Evolutionary conservation across 2,329 filamentous ascomycete species (phyloP), one percentile per base, ranked within the genome.

Genomic region (Neocucurbitaria cava): DNA sequence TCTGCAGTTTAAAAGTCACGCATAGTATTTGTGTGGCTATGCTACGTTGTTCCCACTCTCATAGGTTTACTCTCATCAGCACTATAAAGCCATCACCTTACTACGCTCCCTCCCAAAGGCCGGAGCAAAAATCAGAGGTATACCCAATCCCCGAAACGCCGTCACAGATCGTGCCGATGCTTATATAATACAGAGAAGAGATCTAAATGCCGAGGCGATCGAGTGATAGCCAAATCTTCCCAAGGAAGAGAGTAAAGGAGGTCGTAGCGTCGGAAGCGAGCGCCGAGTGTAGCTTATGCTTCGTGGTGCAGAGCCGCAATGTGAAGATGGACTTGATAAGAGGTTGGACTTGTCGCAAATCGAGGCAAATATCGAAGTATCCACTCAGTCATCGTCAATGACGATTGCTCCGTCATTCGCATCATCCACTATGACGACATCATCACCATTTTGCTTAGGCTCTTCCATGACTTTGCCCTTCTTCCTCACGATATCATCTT

Each of bases 1-100:
- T 92, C 89, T 73, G 90, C 89, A 46, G 65, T 78, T 4, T 74
- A 56, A 56, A n/a, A 11, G n/a, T 28, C 15, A 13, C 5, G 6
- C 13, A 47, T 18, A 38, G 36, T 44, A 36, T 23, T 42, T 24
- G 36, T 24, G 18, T 23, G 31, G 15, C 38, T 35, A 30, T 35
- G 11, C 26, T 40, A 35, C 15, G 31, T 15, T 35, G 15, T 4
- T 2, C 13, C 31, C 31, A 21, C 20, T n/a, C 46, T n/a, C 9
- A n/a, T 35, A 4, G 31, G 31, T 15, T 8, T 5, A 3, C 15
- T 17, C 5, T 17, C n/a, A n/a, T 35, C 3, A 15, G n/a, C 31
- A 15, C 31, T 35, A 35, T n/a, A 5, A 35, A n/a, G 13, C 17
- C 13, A 35, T 35, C 31, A 35, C 31, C 31, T 31, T 13, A 3